Conservation (phyloP, 805 yeast genomes). For the Allodekkera sacchari region DNA sequence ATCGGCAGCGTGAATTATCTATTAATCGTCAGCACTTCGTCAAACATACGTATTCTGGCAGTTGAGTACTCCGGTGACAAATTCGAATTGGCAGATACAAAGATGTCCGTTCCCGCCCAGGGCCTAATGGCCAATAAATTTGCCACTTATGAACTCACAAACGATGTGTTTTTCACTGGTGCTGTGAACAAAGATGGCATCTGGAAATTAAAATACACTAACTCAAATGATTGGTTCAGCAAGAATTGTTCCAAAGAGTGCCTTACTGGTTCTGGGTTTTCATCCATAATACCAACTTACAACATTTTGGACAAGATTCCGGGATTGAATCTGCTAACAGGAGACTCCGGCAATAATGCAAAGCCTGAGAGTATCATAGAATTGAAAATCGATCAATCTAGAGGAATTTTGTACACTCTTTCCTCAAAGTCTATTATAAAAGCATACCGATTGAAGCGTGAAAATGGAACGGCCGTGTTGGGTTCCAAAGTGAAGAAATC, state of each 20-base stretch:
- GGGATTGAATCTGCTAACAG: slow-evolving; percentile 18
- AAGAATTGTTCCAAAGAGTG: slow-evolving; percentile 79
- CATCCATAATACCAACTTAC: slow-evolving; percentile 39
- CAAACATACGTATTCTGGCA: slow-evolving; percentile 70
- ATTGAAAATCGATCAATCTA: slow-evolving; percentile 64
- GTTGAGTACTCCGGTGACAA: slow-evolving; percentile 41
- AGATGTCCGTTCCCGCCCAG: slow-evolving; percentile 68
- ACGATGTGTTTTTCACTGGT: slow-evolving; percentile 82
- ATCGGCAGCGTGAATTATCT: slow-evolving; percentile 67
- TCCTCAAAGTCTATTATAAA: slow-evolving; percentile 77
- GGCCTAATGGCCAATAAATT: slow-evolving; percentile 69
- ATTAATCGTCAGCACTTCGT: slow-evolving; percentile 70
- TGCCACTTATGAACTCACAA: slow-evolving; percentile 49
- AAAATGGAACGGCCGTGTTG: slow-evolving; percentile 26
- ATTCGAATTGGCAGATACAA: slow-evolving; percentile 72
- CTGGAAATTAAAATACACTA: slow-evolving; percentile 83
- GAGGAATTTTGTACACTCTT: slow-evolving; percentile 72
- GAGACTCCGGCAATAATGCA: slow-evolving; percentile 11
- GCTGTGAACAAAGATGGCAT: slow-evolving; percentile 66
- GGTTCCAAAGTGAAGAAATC: slow-evolving; percentile 28
- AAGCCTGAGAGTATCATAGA: slow-evolving; percentile 55
- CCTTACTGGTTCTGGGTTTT: slow-evolving; percentile 58
- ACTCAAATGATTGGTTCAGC: slow-evolving; percentile 78
- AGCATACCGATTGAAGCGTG: slow-evolving; percentile 53
- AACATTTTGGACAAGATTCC: slow-evolving; percentile 20